A percentile compares a stretch with the other conserved stretches of the same genome.
Evolutionary conservation across 768 basidiomycete genomes (phyloP).

Genomic region (Termitomyces sp.): DNA sequence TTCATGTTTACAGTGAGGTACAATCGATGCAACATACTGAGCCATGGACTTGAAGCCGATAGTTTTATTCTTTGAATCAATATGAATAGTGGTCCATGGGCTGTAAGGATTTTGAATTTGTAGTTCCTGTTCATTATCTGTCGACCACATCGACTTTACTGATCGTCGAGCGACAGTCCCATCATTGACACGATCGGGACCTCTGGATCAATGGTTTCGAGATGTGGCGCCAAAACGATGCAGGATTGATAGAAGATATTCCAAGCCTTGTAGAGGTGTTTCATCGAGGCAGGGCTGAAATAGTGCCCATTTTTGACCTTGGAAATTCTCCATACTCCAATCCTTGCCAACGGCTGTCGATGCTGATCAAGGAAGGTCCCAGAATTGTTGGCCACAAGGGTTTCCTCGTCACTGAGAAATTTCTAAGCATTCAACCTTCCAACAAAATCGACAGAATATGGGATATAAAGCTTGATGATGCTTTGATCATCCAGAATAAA

Average conservation of each 20-base stretch:
- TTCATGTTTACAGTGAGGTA: background rate
- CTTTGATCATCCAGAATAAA: background rate
- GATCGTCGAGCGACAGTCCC: background rate
- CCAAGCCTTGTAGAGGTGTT: background rate
- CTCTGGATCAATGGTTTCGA: background rate
- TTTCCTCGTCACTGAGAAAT: constrained; percentile 2
- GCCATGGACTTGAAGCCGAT: background rate
- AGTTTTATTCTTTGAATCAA: background rate
- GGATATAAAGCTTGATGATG: background rate
- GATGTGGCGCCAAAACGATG: background rate
- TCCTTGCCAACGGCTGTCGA: background rate
- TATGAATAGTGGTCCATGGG: background rate
- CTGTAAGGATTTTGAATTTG: background rate
- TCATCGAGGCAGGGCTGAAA: background rate
- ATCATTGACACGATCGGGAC: background rate
- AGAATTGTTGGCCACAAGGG: background rate
- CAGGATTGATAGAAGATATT: background rate
- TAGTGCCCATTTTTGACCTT: background rate
- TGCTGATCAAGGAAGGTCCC: background rate
- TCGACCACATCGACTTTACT: background rate
- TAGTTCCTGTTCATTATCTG: background rate
- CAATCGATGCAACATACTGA: background rate
- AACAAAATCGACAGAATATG: background rate
- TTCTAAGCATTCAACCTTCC: background rate
- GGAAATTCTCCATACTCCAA: constrained; percentile 2